A percentile compares a stretch with the other conserved stretches of the same genome.
phyloP scores from a whole-genome alignment of 2,329 filamentous ascomycete genomes.

The Epichloe scottii region DNA sequence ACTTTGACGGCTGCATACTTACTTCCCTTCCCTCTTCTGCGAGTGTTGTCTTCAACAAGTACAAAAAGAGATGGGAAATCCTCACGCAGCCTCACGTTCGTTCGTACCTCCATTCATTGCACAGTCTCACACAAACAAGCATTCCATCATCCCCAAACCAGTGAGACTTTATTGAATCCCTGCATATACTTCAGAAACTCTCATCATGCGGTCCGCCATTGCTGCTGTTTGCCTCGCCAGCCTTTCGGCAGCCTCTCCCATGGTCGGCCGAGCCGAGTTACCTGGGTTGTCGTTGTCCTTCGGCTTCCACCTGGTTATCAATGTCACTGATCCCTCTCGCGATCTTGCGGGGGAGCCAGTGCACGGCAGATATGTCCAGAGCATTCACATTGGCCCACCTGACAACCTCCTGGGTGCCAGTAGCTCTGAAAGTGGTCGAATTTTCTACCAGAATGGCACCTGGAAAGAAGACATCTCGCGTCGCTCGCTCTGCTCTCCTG shows the following conservation, averaged over 20 bases:
- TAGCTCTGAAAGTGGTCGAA: not conserved
- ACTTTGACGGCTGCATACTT: not conserved
- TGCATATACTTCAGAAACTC: not conserved
- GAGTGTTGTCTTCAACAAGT: not conserved
- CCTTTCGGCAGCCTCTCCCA: not conserved
- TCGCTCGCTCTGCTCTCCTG: not conserved
- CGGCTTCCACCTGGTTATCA: not conserved
- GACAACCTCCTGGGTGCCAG: not conserved
- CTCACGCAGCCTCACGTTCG: not conserved
- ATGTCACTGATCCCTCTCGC: not conserved
- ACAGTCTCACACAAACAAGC: not conserved
- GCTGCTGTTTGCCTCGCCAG: not conserved
- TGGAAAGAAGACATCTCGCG: not conserved
- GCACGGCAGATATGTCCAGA: not conserved
- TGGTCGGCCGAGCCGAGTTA: not conserved
- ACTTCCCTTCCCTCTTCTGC: no score
- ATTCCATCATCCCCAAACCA: not conserved
- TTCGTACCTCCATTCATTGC: not conserved
- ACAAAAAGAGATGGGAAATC: not conserved
- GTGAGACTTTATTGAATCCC: not conserved
- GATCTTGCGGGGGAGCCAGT: not conserved
- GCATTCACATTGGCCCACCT: not conserved
- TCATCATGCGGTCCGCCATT: not conserved
- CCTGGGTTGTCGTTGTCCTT: not conserved
- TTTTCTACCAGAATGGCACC: slow-evolving; percentile 1